Percentiles rank a stretch among this genome's conserved stretches.
phyloP scores from a whole-genome alignment of 257 asterid species.

The Solanum microdontum region DNA sequence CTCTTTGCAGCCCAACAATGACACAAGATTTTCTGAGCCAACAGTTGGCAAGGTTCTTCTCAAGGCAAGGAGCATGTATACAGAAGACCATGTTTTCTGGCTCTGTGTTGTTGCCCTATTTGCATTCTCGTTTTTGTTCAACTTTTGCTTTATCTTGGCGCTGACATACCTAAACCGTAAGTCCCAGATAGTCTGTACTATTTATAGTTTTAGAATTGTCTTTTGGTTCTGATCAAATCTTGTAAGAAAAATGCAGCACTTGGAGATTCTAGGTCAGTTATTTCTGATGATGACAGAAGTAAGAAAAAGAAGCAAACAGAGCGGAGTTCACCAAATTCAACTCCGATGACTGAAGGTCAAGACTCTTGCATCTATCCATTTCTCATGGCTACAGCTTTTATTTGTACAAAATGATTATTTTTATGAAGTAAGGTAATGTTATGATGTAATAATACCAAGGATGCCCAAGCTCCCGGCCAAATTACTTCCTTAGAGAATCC shows the following conservation, averaged over 20 bases:
- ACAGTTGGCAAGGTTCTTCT: constrained; percentile 94
- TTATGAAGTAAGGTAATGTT: not conserved
- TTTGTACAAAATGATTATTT: not conserved
- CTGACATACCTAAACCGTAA: constrained; percentile 70
- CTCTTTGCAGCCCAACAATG: constrained; percentile 46
- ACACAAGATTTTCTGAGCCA: constrained; percentile 35
- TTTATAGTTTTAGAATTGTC: not conserved
- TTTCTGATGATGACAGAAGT: constrained; percentile 27
- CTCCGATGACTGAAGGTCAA: constrained; percentile 32
- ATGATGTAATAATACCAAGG: not conserved
- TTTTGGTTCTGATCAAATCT: constrained; percentile 1
- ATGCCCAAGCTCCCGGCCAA: not conserved
- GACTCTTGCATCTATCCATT: not conserved
- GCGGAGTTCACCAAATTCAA: constrained; percentile 20
- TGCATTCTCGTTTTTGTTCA: constrained; percentile 74
- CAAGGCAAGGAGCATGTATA: constrained; percentile 71
- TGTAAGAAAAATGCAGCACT: constrained; percentile 39
- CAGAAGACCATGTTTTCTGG: constrained; percentile 76
- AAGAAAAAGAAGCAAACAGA: constrained; percentile 17
- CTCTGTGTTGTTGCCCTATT: constrained; percentile 63
- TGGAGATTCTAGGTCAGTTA: constrained; percentile 53
- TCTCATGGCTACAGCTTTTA: not conserved
- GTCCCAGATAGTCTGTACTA: not conserved
- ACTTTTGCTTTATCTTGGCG: constrained; percentile 54
- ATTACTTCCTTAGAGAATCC: not conserved